A percentile compares a stretch with the other conserved stretches of the same genome.
These are phyloP conservation scores for Trichoderma atroviride DNA, from an alignment of 2,329 filamentous ascomycete genomes.

Conservation along the genomic window DNA sequence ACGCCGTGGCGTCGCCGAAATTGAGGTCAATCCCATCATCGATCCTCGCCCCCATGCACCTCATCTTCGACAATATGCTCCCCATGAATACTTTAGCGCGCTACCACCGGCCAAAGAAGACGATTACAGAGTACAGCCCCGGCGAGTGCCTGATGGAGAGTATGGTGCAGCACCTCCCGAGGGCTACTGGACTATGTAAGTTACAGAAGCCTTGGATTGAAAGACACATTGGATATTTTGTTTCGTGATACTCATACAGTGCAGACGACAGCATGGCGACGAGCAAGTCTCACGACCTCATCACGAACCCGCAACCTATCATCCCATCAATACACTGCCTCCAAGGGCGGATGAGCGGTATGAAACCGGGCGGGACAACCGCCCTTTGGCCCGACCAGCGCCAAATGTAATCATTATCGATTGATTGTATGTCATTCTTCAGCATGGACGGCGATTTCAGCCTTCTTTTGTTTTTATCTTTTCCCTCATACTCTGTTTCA, in stretches of 20 bases:
- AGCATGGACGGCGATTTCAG: not conserved
- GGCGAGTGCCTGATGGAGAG: conserved; percentile 26
- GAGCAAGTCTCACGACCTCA: conserved; percentile 3
- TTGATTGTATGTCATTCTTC: not conserved
- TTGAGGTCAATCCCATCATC: conserved; percentile 32
- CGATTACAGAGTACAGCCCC: conserved; percentile 25
- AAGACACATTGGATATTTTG: too few relatives aligned
- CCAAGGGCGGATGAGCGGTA: conserved; percentile 23
- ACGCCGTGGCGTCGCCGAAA: conserved; percentile 29
- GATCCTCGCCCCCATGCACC: conserved; percentile 24
- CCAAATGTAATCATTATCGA: conserved; percentile 25
- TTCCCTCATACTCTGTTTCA: not conserved
- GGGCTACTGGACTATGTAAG: conserved; percentile 35
- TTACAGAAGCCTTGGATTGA: not conserved
- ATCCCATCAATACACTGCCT: conserved; percentile 28
- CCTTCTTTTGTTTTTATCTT: not conserved
- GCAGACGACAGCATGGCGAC: conserved; percentile 27
- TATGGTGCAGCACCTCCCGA: conserved; percentile 28
- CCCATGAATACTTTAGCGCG: conserved; percentile 7
- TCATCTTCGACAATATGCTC: not conserved
- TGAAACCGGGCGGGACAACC: conserved; percentile 29
- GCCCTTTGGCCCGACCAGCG: not conserved
- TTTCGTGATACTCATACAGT: conserved; percentile 29
- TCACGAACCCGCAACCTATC: conserved; percentile 29
- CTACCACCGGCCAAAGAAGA: conserved; percentile 5